These are phyloP conservation scores for Trichophaea hybrida DNA, from an alignment of 2,329 filamentous ascomycete species.

Conservation along the genomic window DNA sequence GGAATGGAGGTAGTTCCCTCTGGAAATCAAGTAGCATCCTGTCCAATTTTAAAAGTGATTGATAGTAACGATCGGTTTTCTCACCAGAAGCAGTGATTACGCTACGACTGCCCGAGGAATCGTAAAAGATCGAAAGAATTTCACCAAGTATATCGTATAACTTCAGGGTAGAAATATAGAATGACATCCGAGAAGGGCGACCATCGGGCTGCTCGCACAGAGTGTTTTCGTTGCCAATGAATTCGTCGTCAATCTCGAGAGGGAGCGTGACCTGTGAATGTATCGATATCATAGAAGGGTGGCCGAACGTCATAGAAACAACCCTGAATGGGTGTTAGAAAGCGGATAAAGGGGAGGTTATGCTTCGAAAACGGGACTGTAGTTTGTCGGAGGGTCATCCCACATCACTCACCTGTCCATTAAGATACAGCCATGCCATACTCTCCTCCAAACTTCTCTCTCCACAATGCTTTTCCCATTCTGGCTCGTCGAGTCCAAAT, in stretches of 20 bases:
- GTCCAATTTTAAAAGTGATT: not conserved
- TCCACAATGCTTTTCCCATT: constrained; percentile 17
- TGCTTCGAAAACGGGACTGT: not conserved
- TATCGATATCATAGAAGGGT: constrained; percentile 29
- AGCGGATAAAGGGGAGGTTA: not conserved
- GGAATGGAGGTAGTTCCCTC: not conserved
- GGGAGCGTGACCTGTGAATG: constrained; percentile 9
- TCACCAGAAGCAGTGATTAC: not conserved
- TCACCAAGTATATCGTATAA: constrained; percentile 24
- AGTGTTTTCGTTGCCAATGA: not conserved
- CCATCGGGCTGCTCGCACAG: not conserved
- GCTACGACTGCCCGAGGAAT: not conserved
- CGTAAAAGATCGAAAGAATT: constrained; percentile 25
- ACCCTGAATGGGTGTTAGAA: constrained; percentile 20
- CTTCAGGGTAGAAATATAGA: constrained; percentile 23
- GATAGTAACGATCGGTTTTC: not conserved
- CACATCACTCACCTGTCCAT: constrained; percentile 28
- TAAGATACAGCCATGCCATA: constrained; percentile 33
- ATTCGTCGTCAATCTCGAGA: constrained; percentile 6
- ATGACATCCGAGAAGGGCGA: constrained; percentile 2
- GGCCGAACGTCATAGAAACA: constrained; percentile 32
- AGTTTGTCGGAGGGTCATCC: not conserved
- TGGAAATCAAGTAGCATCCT: constrained; percentile 1
- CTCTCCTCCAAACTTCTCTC: constrained; percentile 28
- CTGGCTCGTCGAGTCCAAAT: constrained; percentile 15